These are phyloP conservation scores for Sporothrix dimorphospora DNA, from an alignment of 2,329 filamentous ascomycete genomes.

Conservation along the genomic window DNA sequence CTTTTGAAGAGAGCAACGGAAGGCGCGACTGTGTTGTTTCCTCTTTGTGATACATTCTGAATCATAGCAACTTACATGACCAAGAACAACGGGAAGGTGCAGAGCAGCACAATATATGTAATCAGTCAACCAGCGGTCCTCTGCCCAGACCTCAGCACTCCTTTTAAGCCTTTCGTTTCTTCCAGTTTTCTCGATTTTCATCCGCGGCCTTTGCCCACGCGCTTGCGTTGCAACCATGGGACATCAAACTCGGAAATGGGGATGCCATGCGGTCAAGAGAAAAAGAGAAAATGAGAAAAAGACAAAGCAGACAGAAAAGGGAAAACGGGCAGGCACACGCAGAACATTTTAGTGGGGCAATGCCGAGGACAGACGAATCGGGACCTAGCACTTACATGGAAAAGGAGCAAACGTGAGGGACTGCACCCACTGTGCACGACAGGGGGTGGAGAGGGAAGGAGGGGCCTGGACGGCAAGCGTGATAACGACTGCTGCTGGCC, in stretches of 20 bases:
- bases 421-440: background rate
- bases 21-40: background rate
- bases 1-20: background rate
- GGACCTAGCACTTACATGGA: constrained; percentile 20
- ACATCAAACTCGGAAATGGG: constrained; percentile 4
- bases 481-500: background rate
- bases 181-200: background rate
- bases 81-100: background rate
- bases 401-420: constrained; percentile 15
- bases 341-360: background rate
- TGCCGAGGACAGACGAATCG: background rate
- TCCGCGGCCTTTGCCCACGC: constrained; percentile 6
- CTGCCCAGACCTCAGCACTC: background rate
- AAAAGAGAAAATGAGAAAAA: background rate
- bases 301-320: background rate
- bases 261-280: constrained; percentile 9
- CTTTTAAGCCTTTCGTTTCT: background rate
- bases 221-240: background rate
- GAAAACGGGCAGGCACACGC: background rate
- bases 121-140: too few relatives aligned
- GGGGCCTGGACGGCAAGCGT: constrained; percentile 15
- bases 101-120: background rate
- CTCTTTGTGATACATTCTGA: background rate
- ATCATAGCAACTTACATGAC: background rate
- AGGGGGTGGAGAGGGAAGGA: background rate